These are phyloP conservation scores for Fusarium sp. DNA, from an alignment of 2,329 filamentous ascomycete genomes.

Conservation along the genomic window DNA sequence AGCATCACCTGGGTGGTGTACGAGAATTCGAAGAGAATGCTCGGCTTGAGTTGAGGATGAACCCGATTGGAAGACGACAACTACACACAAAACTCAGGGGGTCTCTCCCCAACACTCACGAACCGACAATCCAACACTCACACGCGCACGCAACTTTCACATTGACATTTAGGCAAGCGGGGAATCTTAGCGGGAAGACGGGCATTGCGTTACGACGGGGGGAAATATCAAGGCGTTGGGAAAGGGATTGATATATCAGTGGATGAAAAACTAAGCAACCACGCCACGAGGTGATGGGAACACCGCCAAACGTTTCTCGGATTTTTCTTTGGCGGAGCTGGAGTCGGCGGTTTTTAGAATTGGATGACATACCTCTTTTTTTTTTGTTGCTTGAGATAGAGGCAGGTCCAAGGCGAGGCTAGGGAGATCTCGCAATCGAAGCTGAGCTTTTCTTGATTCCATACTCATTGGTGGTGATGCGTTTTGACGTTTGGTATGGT, in stretches of 20 bases:
- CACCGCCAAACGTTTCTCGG: constrained; percentile 25
- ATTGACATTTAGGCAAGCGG: constrained; percentile 43
- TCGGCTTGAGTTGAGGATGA: constrained; percentile 61
- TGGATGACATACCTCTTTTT: constrained; percentile 28
- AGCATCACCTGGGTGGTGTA: constrained; percentile 97
- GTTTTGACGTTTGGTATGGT: background rate
- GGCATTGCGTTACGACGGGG: constrained; percentile 38
- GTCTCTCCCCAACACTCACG: background rate
- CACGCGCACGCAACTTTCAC: constrained; percentile 29
- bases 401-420: constrained; percentile 26
- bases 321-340: constrained; percentile 26
- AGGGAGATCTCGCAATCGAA: constrained; percentile 23
- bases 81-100: constrained; percentile 7
- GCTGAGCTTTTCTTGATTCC: constrained; percentile 7
- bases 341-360: constrained; percentile 42
- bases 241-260: constrained; percentile 38
- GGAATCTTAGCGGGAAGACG: constrained; percentile 43
- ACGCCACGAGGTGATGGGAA: constrained; percentile 9
- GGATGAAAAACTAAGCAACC: constrained; percentile 11
- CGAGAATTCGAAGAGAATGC: constrained; percentile 84
- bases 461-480: background rate
- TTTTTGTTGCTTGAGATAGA: constrained; percentile 36
- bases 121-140: constrained; percentile 26
- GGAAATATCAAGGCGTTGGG: constrained; percentile 39
- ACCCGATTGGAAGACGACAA: background rate